Percentiles rank a stretch among this genome's conserved stretches.
Conservation (phyloP, 2,329 filamentous ascomycete species). For the Beauveria medogensis region DNA sequence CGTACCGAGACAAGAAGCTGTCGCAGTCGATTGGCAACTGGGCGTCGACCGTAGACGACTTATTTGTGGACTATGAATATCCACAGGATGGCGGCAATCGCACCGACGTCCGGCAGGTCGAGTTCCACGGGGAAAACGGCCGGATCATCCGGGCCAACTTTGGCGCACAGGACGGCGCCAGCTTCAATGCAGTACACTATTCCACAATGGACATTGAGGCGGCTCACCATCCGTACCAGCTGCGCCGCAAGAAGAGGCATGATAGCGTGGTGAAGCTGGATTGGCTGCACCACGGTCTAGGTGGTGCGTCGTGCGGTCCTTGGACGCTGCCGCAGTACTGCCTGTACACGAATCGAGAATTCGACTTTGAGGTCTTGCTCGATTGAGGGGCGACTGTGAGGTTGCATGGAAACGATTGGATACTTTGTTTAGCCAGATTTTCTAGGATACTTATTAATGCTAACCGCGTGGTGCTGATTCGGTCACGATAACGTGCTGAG, state of each 20-base stretch:
- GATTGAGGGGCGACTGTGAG: conserved; percentile 23
- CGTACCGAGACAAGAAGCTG: conserved; percentile 57
- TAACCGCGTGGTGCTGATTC: not conserved
- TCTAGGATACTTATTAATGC: not conserved
- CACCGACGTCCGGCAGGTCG: conserved; percentile 54
- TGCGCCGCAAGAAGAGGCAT: conserved; percentile 38
- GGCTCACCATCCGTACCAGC: conserved; percentile 52
- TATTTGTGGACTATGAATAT: conserved; percentile 57
- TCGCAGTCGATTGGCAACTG: conserved; percentile 51
- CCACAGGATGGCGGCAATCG: conserved; percentile 61
- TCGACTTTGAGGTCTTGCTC: conserved; percentile 36
- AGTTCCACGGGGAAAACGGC: conserved; percentile 29
- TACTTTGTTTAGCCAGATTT: not conserved
- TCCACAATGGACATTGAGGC: conserved; percentile 43
- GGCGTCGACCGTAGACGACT: conserved; percentile 34
- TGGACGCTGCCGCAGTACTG: conserved; percentile 42
- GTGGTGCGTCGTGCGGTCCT: conserved; percentile 55
- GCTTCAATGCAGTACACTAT: conserved; percentile 52
- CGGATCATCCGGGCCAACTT: conserved; percentile 36
- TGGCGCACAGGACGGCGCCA: conserved; percentile 37
- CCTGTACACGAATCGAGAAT: conserved; percentile 32
- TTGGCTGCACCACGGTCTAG: conserved; percentile 54
- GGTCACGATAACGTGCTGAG: conserved; percentile 6
- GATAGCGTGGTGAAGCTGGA: conserved; percentile 52
- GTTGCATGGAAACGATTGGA: not conserved